These are phyloP conservation scores for Trypanosoma scelopori DNA, from an alignment of 208 protist genomes.

Conservation along the genomic window DNA sequence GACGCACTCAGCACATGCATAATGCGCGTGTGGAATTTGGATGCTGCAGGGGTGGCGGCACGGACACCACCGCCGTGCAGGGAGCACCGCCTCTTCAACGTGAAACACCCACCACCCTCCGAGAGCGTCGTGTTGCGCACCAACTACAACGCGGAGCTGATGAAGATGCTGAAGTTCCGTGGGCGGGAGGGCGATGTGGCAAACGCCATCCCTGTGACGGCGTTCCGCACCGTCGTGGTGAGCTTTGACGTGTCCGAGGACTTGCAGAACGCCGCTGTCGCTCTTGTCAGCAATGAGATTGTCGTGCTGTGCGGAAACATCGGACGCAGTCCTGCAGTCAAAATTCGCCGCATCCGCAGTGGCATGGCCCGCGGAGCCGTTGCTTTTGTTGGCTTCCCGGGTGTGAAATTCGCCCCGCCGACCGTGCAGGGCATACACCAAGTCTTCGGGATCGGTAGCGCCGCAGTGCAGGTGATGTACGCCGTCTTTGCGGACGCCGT, in stretches of 20 bases:
- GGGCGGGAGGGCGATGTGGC: constrained; percentile 9
- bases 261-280: constrained; percentile 79
- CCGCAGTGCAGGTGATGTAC: constrained; percentile 43
- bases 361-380: constrained; percentile 31
- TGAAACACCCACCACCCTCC: constrained; percentile 22
- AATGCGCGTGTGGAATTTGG: constrained; percentile 55
- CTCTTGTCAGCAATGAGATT: constrained; percentile 83
- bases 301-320: constrained; percentile 67
- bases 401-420: constrained; percentile 9
- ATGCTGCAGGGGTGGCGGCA: constrained; percentile 19
- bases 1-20: constrained; percentile 52
- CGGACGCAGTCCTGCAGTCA: constrained; percentile 30
- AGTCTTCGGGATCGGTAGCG: constrained; percentile 9
- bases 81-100: constrained; percentile 45
- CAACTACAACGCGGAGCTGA: constrained; percentile 28
- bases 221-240: constrained; percentile 60
- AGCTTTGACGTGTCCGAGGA: constrained; percentile 82
- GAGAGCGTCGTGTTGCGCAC: constrained; percentile 23
- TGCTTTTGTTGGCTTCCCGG: constrained; percentile 47
- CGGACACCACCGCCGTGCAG: constrained; percentile 38
- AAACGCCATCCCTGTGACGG: constrained; percentile 24
- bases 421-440: constrained; percentile 11
- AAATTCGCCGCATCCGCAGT: constrained; percentile 34
- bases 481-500: constrained; percentile 52
- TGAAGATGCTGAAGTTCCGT: constrained; percentile 19